Base-by-base conservation (phyloP, 371 early-diverging fungal species). In the Furculomyces boomerangus region DNA sequence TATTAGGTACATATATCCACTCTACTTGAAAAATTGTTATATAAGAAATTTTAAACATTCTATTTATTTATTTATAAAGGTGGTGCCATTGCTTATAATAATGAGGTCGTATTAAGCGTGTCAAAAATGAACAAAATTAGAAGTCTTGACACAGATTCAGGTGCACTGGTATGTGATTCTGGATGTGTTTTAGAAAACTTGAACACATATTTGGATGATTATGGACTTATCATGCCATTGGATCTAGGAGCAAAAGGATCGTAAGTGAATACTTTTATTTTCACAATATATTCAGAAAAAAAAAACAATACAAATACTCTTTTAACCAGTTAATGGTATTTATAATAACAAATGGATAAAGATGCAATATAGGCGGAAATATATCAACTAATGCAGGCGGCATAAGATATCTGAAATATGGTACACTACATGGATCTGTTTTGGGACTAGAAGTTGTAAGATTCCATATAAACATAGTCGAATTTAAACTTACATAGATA, bases 301-400 rank as follows among this genome's bases (percentile, higher is more conserved):
- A 45, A 45, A 8, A 13, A 8, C 7, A 20, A 10, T 45, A 20
- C n/a, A 24, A 45, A 7, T 45, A 24, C 20, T 22, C 10, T 39
- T 14, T 39, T 39, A 39, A 10, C n/a, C 39, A 14, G 39, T 14
- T 14, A 39, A 39, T 14, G 10, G n/a, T 14, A 39, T 39, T n/a
- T 39, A 14, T 39, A 39, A 39, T 39, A n/a, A n/a, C 39, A 39
- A 14, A 14, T 14, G n/a, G 10, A 14, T 39, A 39, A 39, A 80
- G 79, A 71, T 75, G 72, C 44, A 60, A 63, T 32, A 86, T 96
- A 52, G 97, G 97, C 43, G 96, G 96, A 18, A 96, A 95, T 60
- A 83, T 95, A 1, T 80, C 92, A 7, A 91, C 95, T 2, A 95
- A 96, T 63, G 97, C 97, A 0, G 96, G 96, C 25, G 96, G 96